Evolutionary conservation across 371 early-diverging fungal species (phyloP).

Genomic region (Saksenaea vasiformis): DNA sequence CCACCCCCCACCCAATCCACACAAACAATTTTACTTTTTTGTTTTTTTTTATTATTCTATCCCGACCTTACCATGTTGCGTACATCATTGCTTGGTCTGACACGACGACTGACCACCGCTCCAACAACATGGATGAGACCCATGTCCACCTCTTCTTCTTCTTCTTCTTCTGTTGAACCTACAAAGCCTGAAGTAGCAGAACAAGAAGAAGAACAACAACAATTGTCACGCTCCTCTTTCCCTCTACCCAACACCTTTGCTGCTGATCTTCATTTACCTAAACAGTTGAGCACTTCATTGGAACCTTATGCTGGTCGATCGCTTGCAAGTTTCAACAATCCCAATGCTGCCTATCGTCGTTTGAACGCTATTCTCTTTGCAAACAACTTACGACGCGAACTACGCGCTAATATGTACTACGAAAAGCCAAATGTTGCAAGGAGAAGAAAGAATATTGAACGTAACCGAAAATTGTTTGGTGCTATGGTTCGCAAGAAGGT

Average conservation of each 20-base stretch:
- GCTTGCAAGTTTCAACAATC: constrained; percentile 41
- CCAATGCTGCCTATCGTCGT: constrained; percentile 44
- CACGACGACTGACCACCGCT: constrained; percentile 8
- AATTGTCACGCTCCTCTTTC: constrained; percentile 4
- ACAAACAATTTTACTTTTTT: not conserved
- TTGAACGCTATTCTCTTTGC: constrained; percentile 42
- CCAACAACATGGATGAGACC: constrained; percentile 24
- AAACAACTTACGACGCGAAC: constrained; percentile 50
- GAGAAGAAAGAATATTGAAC: constrained; percentile 50
- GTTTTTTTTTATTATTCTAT: not conserved
- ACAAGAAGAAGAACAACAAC: constrained; percentile 4
- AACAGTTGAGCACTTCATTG: constrained; percentile 31
- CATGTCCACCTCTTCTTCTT: constrained; percentile 19
- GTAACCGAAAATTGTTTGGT: constrained; percentile 51
- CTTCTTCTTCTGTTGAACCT: not conserved
- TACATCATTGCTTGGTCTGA: constrained; percentile 11
- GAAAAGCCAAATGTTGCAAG: constrained; percentile 60
- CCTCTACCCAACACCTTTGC: constrained; percentile 24
- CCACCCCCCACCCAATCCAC: not conserved
- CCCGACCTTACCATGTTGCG: constrained; percentile 6
- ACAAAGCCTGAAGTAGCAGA: constrained; percentile 4
- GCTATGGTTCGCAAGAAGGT: constrained; percentile 59
- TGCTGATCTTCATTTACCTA: constrained; percentile 19
- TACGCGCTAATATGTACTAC: constrained; percentile 48
- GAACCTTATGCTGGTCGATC: constrained; percentile 52